Base-by-base conservation (phyloP, 1,284 basidiomycete species). In the Papiliotrema laurentii region DNA sequence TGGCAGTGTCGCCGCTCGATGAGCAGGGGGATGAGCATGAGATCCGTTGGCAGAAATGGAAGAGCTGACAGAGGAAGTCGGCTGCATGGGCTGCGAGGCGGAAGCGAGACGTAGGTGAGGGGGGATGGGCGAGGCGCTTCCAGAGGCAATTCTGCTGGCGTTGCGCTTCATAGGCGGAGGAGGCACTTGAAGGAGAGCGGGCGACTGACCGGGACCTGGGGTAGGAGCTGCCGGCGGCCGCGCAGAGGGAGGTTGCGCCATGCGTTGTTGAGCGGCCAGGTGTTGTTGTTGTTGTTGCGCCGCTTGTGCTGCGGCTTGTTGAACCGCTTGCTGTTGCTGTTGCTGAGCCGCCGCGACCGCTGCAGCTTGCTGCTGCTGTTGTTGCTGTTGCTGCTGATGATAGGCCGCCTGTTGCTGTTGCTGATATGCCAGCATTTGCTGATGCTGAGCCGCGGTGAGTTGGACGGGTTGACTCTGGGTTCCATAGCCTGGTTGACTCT, bases 211-310 rank as follows among this genome's bases (percentile, higher is more conserved):
- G 19, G 35, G 33, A 16, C 25, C 25, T 4, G 43, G 43, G 14
- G 31, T 34, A 6, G 30, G 13, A 16, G n/a, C 25, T 9, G 33
- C 7, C 22, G 33, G 44, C n/a, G 45, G 45, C 21, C 45, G 35
- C 30, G 37, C 45, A 4, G 45, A 21, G 19, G 45, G 45, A 3
- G 45, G 35, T 24, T 47, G 45, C 13, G 45, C 39, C 45, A 47
- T 47, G n/a, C 45, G 35, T 24, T 45, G 44, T 44, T 44, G 43
- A 11, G 43, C 43, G 7, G 19, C 26, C 16, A 44, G 4, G 5
- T 35, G 34, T 26, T 45, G 44, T 19, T 45, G 44, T 5, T 22
- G 21, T 13, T 36, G 44, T 24, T 45, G 44, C 34, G 4, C n/a
- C n/a, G n/a, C n/a, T n/a, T n/a, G n/a, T n/a, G n/a, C n/a, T n/a